These are phyloP conservation scores for Aspergillus transmontanensis DNA, from an alignment of 2,329 filamentous ascomycete species.

Conservation along the genomic window DNA sequence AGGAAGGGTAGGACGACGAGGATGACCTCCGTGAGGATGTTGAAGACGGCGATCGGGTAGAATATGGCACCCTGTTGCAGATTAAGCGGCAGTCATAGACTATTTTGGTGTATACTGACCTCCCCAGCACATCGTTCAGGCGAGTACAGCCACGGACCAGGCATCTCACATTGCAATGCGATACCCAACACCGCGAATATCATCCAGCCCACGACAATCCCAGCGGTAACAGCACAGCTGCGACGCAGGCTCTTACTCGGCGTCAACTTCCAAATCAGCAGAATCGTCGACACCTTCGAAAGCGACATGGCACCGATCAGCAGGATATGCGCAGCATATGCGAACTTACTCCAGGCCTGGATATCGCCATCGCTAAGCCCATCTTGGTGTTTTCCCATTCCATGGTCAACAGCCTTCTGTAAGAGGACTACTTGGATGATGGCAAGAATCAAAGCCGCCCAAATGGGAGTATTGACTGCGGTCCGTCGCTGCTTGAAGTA, in stretches of 20 bases:
- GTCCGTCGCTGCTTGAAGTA: conserved; percentile 20
- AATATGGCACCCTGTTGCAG: background rate
- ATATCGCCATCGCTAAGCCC: conserved; percentile 7
- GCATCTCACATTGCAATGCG: background rate
- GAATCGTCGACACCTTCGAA: conserved; percentile 7
- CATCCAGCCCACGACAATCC: background rate
- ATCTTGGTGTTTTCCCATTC: conserved; percentile 16
- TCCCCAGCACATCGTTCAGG: background rate
- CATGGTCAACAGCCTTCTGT: conserved; percentile 18
- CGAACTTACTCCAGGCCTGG: conserved; percentile 9
- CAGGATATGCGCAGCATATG: conserved; percentile 17
- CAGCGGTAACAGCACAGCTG: background rate
- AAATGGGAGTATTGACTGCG: conserved; percentile 10
- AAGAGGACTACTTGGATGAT: conserved; percentile 16
- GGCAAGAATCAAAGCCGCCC: conserved; percentile 14
- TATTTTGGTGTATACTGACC: background rate
- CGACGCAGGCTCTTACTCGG: background rate
- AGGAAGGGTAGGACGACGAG: background rate
- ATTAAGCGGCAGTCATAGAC: background rate
- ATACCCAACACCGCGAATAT: background rate
- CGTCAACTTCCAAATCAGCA: background rate
- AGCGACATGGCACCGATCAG: conserved; percentile 15
- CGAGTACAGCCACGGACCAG: background rate
- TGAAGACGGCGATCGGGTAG: background rate
- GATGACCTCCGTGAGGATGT: background rate